A percentile compares a stretch with the other conserved stretches of the same genome.
phyloP scores from a whole-genome alignment of 2,329 filamentous ascomycete genomes.

The Ophiostoma sp. region DNA sequence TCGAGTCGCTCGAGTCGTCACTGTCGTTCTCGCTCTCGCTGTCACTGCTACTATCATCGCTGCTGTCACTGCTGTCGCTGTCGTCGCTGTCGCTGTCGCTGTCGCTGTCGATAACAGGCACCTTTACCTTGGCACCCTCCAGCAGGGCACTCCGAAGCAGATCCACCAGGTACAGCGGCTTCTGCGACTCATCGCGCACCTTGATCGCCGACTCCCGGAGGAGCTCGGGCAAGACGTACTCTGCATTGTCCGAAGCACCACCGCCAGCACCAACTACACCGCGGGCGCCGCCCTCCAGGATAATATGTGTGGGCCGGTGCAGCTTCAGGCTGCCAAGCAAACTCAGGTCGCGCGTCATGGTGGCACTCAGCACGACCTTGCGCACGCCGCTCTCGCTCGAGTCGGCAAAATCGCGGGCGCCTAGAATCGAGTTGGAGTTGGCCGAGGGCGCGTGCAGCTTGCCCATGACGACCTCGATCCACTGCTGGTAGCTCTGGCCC shows the following conservation, averaged over 20 bases:
- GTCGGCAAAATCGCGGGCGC: constrained; percentile 49
- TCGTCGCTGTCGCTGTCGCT: constrained; percentile 23
- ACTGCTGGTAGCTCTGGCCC: constrained; percentile 88
- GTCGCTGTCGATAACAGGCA: neutral
- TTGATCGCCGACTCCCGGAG: constrained; percentile 63
- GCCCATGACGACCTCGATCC: constrained; percentile 69
- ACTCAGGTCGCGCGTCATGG: constrained; percentile 81
- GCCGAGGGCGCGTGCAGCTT: constrained; percentile 37
- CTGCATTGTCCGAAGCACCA: neutral
- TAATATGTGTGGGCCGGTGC: constrained; percentile 66
- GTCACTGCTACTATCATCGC: neutral
- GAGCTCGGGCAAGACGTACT: constrained; percentile 53
- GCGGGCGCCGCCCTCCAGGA: constrained; percentile 54
- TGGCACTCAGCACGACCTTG: constrained; percentile 86
- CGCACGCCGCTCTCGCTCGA: constrained; percentile 53
- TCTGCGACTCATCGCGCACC: constrained; percentile 62
- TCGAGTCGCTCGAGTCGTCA: constrained; percentile 20
- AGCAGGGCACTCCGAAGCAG: constrained; percentile 58
- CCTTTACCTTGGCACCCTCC: constrained; percentile 17
- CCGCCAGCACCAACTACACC: constrained; percentile 20
- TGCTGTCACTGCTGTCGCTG: neutral
- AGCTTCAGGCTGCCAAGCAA: constrained; percentile 70
- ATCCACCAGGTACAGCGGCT: constrained; percentile 79
- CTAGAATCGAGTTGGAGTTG: constrained; percentile 37
- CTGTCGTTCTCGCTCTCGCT: constrained; percentile 27